Evolutionary conservation across 2,329 filamentous ascomycete genomes (phyloP).

Genomic region (Fusarium torreyae): DNA sequence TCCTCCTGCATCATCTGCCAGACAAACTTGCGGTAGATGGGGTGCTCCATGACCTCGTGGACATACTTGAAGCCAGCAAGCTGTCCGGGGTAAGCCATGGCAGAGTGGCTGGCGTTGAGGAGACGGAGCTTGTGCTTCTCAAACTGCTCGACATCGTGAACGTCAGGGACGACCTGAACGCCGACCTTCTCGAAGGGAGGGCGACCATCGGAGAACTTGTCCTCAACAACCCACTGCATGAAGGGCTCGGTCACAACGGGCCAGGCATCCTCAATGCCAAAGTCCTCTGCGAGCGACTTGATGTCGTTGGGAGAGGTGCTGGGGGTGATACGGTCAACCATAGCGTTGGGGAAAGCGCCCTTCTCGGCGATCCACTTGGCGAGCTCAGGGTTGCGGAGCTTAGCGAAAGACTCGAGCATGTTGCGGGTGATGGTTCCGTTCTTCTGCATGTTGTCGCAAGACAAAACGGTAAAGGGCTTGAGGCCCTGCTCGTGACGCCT

Average conservation of each 20-base stretch:
- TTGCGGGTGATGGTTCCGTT: slow-evolving; percentile 67
- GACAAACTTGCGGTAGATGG: slow-evolving; percentile 62
- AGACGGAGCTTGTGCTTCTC: slow-evolving; percentile 71
- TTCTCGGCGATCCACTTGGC: slow-evolving; percentile 65
- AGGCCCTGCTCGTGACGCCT: slow-evolving; percentile 62
- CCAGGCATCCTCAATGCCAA: slow-evolving; percentile 66
- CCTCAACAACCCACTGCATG: slow-evolving; percentile 70
- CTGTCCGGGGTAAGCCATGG: slow-evolving; percentile 66
- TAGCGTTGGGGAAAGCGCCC: slow-evolving; percentile 68
- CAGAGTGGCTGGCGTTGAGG: slow-evolving; percentile 68
- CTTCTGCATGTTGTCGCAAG: slow-evolving; percentile 72
- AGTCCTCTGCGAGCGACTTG: slow-evolving; percentile 58
- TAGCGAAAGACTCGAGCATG: slow-evolving; percentile 67
- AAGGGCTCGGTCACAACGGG: slow-evolving; percentile 70
- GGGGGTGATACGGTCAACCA: slow-evolving; percentile 70
- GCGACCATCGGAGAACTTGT: slow-evolving; percentile 66
- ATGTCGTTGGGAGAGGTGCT: slow-evolving; percentile 64
- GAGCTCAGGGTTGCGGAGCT: slow-evolving; percentile 62
- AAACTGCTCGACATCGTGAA: slow-evolving; percentile 68
- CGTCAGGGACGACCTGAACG: slow-evolving; percentile 66
- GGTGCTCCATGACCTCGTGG: slow-evolving; percentile 67
- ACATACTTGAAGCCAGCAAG: slow-evolving; percentile 69
- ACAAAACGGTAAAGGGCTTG: slow-evolving; percentile 68
- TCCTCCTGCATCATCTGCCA: slow-evolving; percentile 70
- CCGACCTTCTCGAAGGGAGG: slow-evolving; percentile 68